Evolutionary conservation across 2,329 filamentous ascomycete genomes (phyloP).

Genomic region (Botrytis hyacinthi): DNA sequence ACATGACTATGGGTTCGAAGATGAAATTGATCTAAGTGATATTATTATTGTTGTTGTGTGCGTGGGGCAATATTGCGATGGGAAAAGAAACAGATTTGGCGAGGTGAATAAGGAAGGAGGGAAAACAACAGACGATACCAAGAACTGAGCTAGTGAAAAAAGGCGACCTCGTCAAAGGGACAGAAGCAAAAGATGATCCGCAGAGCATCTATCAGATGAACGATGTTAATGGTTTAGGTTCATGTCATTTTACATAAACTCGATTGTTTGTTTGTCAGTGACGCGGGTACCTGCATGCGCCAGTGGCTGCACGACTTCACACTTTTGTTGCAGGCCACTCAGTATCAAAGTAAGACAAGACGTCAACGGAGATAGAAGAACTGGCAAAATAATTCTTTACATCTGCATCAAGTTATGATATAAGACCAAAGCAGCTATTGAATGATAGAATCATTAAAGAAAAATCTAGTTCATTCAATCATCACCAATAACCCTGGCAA

Average conservation of each 20-base stretch:
- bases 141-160: conserved; percentile 8
- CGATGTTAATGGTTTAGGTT: neutral
- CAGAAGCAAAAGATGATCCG: neutral
- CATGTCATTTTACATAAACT: neutral
- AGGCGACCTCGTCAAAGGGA: neutral
- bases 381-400: neutral
- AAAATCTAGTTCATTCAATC: conserved; percentile 18
- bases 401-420: neutral
- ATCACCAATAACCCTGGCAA: conserved; percentile 15
- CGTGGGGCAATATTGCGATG: neutral
- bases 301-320: neutral
- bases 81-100: neutral
- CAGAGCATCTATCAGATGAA: neutral
- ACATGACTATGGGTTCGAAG: neutral
- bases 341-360: neutral
- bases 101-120: neutral
- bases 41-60: neutral
- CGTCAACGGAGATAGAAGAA: neutral
- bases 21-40: neutral
- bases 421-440: neutral
- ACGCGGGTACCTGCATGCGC: neutral
- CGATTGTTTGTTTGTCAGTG: neutral
- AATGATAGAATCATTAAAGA: neutral
- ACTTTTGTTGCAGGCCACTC: neutral
- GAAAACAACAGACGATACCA: neutral